Evolutionary conservation across 257 asterid genomes (phyloP), one percentile per base, ranked within the genome.

Genomic region (Osmanthus fragrans): DNA sequence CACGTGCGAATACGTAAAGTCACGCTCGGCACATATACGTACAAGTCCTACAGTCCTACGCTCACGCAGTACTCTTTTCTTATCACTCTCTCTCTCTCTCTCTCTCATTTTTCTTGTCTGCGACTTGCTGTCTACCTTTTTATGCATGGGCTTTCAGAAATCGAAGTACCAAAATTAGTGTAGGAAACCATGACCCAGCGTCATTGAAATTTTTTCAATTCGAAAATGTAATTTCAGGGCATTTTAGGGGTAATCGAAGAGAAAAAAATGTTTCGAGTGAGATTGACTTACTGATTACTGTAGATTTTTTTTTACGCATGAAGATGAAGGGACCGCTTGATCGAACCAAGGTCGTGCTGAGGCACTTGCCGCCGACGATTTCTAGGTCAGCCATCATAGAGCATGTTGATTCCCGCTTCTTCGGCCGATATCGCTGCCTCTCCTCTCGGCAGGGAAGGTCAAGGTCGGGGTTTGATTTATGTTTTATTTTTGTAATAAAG

Each of bases 361-460:
- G 99, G 89, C 99, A 90, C 97, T 91, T 96, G 92, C 98, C 99
- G 89, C 97, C 99, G 66, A 82, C 96, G 82, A 90, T 96, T 92
- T 81, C 99, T 73, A 89, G 89, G 92, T 91, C 93, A n/a, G 85
- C 89, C 91, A 92, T 96, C 58, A 81, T 85, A 85, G 98, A 96
- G 80, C 97, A 90, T 74, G 83, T 93, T 73, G 97, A 92, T 82
- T 83, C 97, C 68, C 91, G 92, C 86, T 96, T 96, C 85, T 71
- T 90, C 12, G 97, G 95, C 73, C 97, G 97, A 71, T 96, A 89
- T 84, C 88, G 76, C 82, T 93, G 97, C 96, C 72, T 91, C 68
- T 76, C 82, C 16, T 96, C 90, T 84, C 89, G 87, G n/a, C 94
- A 97, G 5, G 98, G 96, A 49, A 96, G 92, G 85, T 80, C 86